Conservation (phyloP, 345 rosid genomes). For the Citrus inodora region DNA sequence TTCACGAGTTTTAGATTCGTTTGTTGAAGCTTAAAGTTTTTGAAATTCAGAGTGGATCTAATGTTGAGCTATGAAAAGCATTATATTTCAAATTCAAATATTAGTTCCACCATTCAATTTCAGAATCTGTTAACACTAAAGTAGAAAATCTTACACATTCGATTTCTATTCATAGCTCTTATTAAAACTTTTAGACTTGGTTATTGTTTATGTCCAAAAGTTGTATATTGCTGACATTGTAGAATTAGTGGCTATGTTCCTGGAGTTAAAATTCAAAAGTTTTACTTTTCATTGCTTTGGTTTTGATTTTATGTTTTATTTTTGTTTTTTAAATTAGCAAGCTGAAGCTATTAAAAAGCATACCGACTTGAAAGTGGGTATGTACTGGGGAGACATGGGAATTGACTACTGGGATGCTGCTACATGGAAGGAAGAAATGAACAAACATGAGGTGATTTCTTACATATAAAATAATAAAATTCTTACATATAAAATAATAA, state of each 20-base stretch:
- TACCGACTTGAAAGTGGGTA: slow-evolving; percentile 68
- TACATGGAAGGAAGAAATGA: slow-evolving; percentile 53
- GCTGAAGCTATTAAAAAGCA: slow-evolving; percentile 63
- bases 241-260: not conserved
- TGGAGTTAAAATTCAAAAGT: not conserved
- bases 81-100: not conserved
- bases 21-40: not conserved
- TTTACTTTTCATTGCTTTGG: not conserved
- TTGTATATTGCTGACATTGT: not conserved
- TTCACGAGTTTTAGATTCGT: not conserved
- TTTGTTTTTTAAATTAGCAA: slow-evolving; percentile 48
- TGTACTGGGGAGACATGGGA: slow-evolving; percentile 85
- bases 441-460: slow-evolving; percentile 58
- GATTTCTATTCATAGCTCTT: not conserved
- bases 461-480: not conserved
- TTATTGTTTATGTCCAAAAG: not conserved
- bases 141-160: too few species aligned
- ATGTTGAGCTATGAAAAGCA: not conserved
- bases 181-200: not conserved
- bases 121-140: not conserved
- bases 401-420: slow-evolving; percentile 67
- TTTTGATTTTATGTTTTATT: not conserved
- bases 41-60: not conserved
- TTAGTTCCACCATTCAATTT: not conserved
- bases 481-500: not conserved